These are phyloP conservation scores for Excoecaria cochinchinensis DNA, from an alignment of 345 rosid genomes.

Conservation along the genomic window DNA sequence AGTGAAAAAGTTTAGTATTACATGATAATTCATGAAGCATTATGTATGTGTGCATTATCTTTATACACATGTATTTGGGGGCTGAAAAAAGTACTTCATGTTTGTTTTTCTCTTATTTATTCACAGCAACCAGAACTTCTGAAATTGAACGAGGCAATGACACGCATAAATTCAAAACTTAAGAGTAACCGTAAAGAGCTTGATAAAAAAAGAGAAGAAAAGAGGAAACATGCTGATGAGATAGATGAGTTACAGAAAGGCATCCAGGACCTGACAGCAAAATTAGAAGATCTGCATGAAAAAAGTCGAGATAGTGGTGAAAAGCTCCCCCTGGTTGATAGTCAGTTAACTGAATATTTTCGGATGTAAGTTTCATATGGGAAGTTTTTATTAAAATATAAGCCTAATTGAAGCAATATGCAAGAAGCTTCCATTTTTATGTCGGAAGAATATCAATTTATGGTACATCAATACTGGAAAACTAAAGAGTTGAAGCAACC, in stretches of 20 bases:
- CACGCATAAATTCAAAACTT: constrained; percentile 79
- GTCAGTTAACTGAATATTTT: constrained; percentile 78
- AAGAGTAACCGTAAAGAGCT: constrained; percentile 81
- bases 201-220: constrained; percentile 70
- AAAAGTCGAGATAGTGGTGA: constrained; percentile 78
- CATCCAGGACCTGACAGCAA: constrained; percentile 63
- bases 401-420: background rate
- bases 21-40: background rate
- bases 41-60: background rate
- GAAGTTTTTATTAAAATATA: background rate
- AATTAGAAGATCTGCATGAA: constrained; percentile 67
- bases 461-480: background rate
- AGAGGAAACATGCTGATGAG: constrained; percentile 63
- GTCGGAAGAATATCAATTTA: background rate
- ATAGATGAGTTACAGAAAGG: constrained; percentile 64
- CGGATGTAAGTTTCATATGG: constrained; percentile 59
- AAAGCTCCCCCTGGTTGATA: constrained; percentile 72
- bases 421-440: background rate
- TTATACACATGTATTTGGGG: background rate
- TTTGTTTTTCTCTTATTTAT: constrained; percentile 13
- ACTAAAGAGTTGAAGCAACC: background rate
- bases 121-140: constrained; percentile 90
- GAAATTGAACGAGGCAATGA: constrained; percentile 77
- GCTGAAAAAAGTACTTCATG: constrained; percentile 9
- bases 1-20: background rate